phyloP scores from a whole-genome alignment of 495 filamentous ascomycete species.

The Aspergillus funiculosus region DNA sequence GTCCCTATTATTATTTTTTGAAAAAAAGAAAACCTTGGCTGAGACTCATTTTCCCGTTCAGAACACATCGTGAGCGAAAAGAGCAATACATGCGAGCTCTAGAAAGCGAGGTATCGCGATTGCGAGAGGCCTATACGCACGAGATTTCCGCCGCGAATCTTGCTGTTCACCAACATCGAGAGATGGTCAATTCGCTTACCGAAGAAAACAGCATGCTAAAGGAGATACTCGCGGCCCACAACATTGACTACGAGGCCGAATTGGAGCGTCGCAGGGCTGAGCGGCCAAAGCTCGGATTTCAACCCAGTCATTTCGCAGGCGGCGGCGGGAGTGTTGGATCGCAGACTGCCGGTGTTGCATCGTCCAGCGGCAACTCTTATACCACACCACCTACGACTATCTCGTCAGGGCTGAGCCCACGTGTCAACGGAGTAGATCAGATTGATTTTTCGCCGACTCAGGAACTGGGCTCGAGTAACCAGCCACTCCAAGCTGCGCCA shows the following conservation, averaged over 20 bases:
- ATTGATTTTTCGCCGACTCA: conserved; percentile 31
- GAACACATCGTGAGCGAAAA: conserved; percentile 94
- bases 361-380: conserved; percentile 24
- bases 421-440: conserved; percentile 30
- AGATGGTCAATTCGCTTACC: conserved; percentile 34
- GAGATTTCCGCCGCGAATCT: conserved; percentile 37
- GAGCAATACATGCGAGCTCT: conserved; percentile 92
- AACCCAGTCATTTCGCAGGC: conserved; percentile 30
- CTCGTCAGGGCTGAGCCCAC: conserved; percentile 32
- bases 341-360: conserved; percentile 23
- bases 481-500: conserved; percentile 25
- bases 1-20: not conserved
- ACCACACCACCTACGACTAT: conserved; percentile 39
- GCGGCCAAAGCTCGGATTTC: conserved; percentile 23
- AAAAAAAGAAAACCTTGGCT: no score
- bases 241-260: conserved; percentile 52
- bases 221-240: conserved; percentile 65
- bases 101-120: conserved; percentile 78
- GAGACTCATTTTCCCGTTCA: conserved; percentile 22
- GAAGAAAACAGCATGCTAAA: conserved; percentile 72
- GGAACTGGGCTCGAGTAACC: conserved; percentile 29
- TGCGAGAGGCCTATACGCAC: conserved; percentile 45
- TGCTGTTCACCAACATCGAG: conserved; percentile 38
- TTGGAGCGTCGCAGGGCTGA: conserved; percentile 36
- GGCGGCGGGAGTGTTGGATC: conserved; percentile 38